Evolutionary conservation across 345 rosid genomes (phyloP).

Genomic region (Eucalyptus sideroxylon): DNA sequence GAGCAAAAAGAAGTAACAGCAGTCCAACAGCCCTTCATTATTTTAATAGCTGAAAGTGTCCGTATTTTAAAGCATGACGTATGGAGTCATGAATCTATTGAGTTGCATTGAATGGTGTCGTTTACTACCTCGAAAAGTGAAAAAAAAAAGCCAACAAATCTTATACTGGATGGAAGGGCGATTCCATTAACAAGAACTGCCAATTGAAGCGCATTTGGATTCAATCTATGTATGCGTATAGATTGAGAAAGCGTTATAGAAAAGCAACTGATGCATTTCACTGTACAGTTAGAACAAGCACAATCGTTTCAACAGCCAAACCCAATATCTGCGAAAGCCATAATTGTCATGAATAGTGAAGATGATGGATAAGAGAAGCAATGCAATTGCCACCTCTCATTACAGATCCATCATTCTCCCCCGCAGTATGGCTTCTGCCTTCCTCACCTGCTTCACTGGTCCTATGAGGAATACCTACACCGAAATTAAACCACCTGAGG

Average conservation of each 20-base stretch:
- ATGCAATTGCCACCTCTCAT: neutral
- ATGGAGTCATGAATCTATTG: neutral
- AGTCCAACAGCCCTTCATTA: neutral
- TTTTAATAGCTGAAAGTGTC: neutral
- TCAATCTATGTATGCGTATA: neutral
- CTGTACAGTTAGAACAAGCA: neutral
- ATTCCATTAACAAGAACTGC: neutral
- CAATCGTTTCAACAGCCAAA: neutral
- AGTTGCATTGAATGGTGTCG: neutral
- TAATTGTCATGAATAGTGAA: neutral
- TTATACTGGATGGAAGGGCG: neutral
- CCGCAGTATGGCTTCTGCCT: slow-evolving; percentile 87
- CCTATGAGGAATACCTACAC: slow-evolving; percentile 77
- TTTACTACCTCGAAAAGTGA: neutral
- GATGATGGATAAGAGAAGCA: neutral
- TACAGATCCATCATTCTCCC: slow-evolving; percentile 64
- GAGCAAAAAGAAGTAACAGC: neutral
- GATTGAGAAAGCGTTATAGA: neutral
- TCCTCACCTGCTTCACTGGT: slow-evolving; percentile 76
- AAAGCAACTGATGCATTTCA: neutral
- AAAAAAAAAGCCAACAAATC: neutral
- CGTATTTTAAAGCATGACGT: neutral
- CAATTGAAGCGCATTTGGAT: neutral
- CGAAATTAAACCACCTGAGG: neutral
- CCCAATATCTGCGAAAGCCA: neutral